These are phyloP conservation scores for Biscutella laevigata DNA, from an alignment of 441 rosid species.

Conservation along the genomic window DNA sequence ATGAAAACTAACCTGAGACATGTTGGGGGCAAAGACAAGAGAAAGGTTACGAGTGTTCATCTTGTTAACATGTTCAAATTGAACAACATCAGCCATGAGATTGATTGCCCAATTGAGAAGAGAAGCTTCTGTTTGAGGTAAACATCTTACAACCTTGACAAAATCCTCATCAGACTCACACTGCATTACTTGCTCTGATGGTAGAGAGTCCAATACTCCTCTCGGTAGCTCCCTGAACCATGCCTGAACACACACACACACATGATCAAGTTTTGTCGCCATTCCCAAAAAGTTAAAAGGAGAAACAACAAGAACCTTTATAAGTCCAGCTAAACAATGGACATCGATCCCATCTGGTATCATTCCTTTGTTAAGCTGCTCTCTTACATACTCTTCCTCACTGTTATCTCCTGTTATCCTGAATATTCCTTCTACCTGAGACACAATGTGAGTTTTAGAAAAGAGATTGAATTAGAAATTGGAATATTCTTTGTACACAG, in stretches of 20 bases:
- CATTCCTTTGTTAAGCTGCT: slow-evolving; percentile 65
- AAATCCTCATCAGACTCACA: slow-evolving; percentile 74
- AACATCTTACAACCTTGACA: slow-evolving; percentile 50
- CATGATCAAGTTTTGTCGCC: neutral
- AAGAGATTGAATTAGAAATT: too few species aligned
- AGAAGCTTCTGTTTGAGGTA: slow-evolving; percentile 71
- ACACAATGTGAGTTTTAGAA: too few species aligned
- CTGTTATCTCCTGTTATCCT: slow-evolving; percentile 79
- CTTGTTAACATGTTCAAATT: slow-evolving; percentile 64
- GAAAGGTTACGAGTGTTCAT: slow-evolving; percentile 89
- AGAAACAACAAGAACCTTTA: slow-evolving; percentile 30
- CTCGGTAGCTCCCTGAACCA: slow-evolving; percentile 91
- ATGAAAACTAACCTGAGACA: slow-evolving; percentile 65
- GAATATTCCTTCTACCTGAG: slow-evolving; percentile 90
- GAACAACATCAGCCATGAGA: slow-evolving; percentile 87
- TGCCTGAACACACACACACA: slow-evolving; percentile 39
- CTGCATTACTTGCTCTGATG: slow-evolving; percentile 73
- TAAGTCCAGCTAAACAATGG: slow-evolving; percentile 85
- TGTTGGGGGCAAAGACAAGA: slow-evolving; percentile 89
- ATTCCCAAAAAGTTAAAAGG: neutral
- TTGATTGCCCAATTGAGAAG: slow-evolving; percentile 79
- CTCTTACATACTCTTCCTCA: slow-evolving; percentile 74
- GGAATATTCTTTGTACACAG: too few species aligned
- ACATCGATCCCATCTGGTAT: slow-evolving; percentile 73
- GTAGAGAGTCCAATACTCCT: slow-evolving; percentile 56